Conservation (phyloP, 441 rosid genomes). For the Francoa sonchifolia region DNA sequence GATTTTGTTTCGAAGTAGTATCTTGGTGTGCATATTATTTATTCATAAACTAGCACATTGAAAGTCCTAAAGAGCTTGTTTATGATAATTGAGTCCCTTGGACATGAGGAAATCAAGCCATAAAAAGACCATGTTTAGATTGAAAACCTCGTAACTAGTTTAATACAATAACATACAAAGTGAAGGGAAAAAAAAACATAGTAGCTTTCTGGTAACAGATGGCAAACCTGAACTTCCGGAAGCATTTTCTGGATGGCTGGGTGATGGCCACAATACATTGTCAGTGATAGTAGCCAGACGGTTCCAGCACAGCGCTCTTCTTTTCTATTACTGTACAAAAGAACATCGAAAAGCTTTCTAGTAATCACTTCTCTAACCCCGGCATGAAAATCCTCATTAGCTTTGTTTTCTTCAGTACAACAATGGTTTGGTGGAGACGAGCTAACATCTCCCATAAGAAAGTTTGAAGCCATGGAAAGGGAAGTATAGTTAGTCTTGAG, state of each 20-base stretch:
- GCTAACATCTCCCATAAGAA: conserved; percentile 68
- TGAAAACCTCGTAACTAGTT: too few relatives aligned
- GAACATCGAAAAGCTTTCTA: conserved; percentile 74
- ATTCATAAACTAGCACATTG: too few relatives aligned
- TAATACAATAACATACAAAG: too few relatives aligned
- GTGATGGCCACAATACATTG: conserved; percentile 86
- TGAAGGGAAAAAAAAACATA: conserved; percentile 5
- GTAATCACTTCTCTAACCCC: conserved; percentile 52
- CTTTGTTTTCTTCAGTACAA: conserved; percentile 33
- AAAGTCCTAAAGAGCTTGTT: too few relatives aligned
- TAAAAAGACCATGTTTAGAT: too few relatives aligned
- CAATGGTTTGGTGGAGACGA: conserved; percentile 30
- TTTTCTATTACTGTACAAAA: conserved; percentile 78
- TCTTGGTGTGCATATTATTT: too few relatives aligned
- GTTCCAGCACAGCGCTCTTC: conserved; percentile 98
- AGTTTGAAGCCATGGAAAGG: conserved; percentile 80
- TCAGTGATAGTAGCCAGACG: conserved; percentile 86
- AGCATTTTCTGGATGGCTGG: conserved; percentile 76
- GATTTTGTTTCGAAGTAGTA: too few relatives aligned
- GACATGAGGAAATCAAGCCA: too few relatives aligned
- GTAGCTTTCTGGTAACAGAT: conserved; percentile 7
- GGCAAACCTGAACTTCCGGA: conserved; percentile 88
- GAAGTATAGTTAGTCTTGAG: conserved; percentile 83
- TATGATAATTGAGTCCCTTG: too few relatives aligned
- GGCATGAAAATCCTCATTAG: conserved; percentile 35